Evolutionary conservation across 192 early-diverging fungal species (phyloP).

Genomic region (Coemansia sp.): DNA sequence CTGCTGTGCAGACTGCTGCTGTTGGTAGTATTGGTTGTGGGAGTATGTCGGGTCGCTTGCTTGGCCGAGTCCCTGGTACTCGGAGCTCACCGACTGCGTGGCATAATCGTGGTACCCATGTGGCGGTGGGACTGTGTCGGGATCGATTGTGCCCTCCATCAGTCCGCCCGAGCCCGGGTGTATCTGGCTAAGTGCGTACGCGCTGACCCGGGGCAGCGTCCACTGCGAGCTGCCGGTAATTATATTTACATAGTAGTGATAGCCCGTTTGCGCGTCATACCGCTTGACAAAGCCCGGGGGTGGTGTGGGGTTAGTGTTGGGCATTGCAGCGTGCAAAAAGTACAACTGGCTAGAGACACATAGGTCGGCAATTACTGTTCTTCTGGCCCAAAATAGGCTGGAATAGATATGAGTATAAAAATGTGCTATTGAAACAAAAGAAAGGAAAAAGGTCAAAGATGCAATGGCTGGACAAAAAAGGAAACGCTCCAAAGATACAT

Average conservation of each 20-base stretch:
- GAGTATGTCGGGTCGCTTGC: background rate
- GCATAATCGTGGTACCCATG: constrained; percentile 7
- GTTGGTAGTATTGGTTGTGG: background rate
- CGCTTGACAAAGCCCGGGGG: constrained; percentile 8
- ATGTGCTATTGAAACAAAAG: background rate
- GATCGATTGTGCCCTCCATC: background rate
- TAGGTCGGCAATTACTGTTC: background rate
- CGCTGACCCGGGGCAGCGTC: constrained; percentile 4
- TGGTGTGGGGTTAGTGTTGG: background rate
- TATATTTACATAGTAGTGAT: constrained; percentile 8
- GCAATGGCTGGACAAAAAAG: background rate
- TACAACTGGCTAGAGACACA: background rate
- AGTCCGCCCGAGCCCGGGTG: background rate
- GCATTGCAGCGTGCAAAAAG: background rate
- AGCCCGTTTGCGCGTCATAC: constrained; percentile 2
- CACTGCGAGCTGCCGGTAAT: constrained; percentile 8
- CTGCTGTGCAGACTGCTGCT: background rate
- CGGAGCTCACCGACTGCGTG: background rate
- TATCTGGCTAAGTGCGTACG: constrained; percentile 1
- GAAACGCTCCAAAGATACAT: background rate
- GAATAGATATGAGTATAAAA: background rate
- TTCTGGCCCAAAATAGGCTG: background rate
- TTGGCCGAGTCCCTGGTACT: background rate
- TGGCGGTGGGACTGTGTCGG: constrained; percentile 2
- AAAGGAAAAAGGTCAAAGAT: background rate